Conservation (phyloP, 2,329 filamentous ascomycete species). For the Hypoxylon sp. region DNA sequence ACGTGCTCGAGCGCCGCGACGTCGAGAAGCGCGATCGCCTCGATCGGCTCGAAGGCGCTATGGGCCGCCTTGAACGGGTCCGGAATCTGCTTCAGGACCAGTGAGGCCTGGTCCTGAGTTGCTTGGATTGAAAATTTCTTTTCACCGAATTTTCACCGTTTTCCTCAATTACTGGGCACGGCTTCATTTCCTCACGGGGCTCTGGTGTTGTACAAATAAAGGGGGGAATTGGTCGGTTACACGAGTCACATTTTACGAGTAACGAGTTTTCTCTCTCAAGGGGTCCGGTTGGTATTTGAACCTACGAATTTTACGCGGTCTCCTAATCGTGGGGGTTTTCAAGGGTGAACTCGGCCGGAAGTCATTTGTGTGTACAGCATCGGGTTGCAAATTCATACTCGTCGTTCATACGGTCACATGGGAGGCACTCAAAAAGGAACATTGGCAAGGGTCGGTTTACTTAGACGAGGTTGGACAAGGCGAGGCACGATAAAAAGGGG, state of each 20-base stretch:
- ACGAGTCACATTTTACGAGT: constrained; percentile 16
- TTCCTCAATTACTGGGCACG: no score
- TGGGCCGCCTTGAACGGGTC: constrained; percentile 75
- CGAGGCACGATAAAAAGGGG: constrained; percentile 6
- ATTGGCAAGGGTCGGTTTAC: constrained; percentile 5
- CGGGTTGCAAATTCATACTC: neutral
- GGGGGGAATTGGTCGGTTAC: constrained; percentile 1
- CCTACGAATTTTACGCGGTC: no score
- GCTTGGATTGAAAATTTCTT: no score
- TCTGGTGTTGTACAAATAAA: neutral
- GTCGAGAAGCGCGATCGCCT: constrained; percentile 72
- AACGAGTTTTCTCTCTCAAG: constrained; percentile 15
- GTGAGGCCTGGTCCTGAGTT: no score
- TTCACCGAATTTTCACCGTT: no score
- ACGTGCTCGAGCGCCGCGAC: constrained; percentile 73
- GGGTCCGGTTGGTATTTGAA: no score
- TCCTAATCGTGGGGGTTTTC: no score
- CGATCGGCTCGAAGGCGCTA: constrained; percentile 74
- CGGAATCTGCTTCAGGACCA: constrained; percentile 62
- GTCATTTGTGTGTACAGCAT: constrained; percentile 9
- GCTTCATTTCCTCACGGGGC: no score
- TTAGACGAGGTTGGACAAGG: constrained; percentile 1
- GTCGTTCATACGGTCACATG: neutral
- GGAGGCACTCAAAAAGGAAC: constrained; percentile 5
- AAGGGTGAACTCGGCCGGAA: neutral